Percentiles rank a stretch among this genome's conserved stretches.
Conservation (phyloP, 345 rosid genomes). For the Heritiera fomes region DNA sequence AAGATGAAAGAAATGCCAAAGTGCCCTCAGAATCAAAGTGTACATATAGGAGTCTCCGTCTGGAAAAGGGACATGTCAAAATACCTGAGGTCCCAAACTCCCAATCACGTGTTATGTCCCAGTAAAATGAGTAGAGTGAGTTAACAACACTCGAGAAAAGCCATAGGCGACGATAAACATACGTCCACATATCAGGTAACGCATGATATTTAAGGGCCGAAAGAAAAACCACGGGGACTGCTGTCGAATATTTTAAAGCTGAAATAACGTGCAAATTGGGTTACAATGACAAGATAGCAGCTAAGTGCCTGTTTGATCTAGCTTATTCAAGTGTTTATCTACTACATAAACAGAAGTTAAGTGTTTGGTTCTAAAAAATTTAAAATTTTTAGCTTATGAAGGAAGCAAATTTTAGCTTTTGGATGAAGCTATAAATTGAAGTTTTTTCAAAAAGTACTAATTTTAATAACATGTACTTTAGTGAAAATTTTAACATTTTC, state of each 20-base stretch:
- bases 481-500: too few relatives aligned
- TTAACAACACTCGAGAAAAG: constrained; percentile 84
- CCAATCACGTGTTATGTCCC: constrained; percentile 98
- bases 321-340: too few relatives aligned
- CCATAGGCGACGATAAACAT: constrained; percentile 85
- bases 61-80: constrained; percentile 7
- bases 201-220: constrained; percentile 96
- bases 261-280: constrained; percentile 41
- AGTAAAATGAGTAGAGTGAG: constrained; percentile 92
- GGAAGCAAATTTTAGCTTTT: too few relatives aligned
- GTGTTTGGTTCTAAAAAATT: too few relatives aligned
- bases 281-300: constrained; percentile 8
- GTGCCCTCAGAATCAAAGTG: constrained; percentile 1
- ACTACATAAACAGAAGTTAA: too few relatives aligned
- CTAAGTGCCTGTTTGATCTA: too few relatives aligned
- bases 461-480: too few relatives aligned
- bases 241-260: constrained; percentile 96
- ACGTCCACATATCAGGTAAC: constrained; percentile 71
- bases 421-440: too few relatives aligned
- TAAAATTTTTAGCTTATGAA: too few relatives aligned
- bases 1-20: not conserved
- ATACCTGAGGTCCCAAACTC: constrained; percentile 74
- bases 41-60: not conserved
- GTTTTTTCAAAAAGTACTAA: too few relatives aligned
- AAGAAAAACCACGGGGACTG: constrained; percentile 92